Conservation (phyloP, 768 basidiomycete species). For the Exsudoporus frostii region DNA sequence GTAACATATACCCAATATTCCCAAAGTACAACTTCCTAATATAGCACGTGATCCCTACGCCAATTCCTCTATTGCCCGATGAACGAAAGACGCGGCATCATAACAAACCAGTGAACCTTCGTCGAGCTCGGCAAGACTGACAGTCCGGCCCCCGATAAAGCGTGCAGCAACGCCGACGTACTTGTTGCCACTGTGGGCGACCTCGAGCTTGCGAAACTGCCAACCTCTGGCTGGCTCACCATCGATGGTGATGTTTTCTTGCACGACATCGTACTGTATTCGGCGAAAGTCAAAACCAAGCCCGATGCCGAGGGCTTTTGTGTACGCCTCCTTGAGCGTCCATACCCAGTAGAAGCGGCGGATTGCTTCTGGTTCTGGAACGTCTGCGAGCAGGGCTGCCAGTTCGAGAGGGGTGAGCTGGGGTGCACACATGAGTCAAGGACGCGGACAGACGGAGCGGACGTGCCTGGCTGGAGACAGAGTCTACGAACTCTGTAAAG, state of each 20-base stretch:
- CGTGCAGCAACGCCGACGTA: constrained; percentile 71
- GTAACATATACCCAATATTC: constrained; percentile 15
- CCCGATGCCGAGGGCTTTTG: constrained; percentile 81
- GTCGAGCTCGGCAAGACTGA: constrained; percentile 32
- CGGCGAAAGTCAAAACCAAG: constrained; percentile 80
- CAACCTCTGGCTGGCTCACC: constrained; percentile 55
- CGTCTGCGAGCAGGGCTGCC: constrained; percentile 32
- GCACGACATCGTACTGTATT: constrained; percentile 62
- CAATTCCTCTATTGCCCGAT: constrained; percentile 44
- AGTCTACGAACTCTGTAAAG: constrained; percentile 58
- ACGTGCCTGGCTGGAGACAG: constrained; percentile 62
- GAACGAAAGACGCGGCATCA: constrained; percentile 48
- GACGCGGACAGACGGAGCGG: not conserved
- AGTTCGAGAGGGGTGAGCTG: constrained; percentile 44
- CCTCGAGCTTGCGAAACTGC: constrained; percentile 62
- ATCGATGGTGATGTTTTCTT: constrained; percentile 57
- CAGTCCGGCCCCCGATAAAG: constrained; percentile 43
- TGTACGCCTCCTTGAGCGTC: constrained; percentile 91
- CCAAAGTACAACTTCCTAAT: constrained; percentile 16
- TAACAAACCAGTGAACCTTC: constrained; percentile 43
- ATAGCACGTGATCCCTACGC: constrained; percentile 16
- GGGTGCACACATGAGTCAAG: constrained; percentile 6
- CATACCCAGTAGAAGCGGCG: constrained; percentile 76
- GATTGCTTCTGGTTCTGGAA: constrained; percentile 50
- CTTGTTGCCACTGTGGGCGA: constrained; percentile 45